Conservation (phyloP, 2,329 filamentous ascomycete genomes). For the Claviceps arundinis region DNA sequence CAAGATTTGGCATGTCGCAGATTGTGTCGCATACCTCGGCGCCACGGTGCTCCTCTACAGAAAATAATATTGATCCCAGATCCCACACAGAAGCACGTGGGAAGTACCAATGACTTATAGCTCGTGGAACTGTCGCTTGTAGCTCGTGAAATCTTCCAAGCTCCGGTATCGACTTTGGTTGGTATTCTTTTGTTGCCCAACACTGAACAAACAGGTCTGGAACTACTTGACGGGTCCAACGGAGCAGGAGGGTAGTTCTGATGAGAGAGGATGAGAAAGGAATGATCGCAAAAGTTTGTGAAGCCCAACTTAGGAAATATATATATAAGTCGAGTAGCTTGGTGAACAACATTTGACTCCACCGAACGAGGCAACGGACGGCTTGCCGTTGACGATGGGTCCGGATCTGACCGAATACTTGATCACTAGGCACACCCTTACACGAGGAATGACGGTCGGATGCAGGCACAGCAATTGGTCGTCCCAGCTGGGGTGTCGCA, state of each 20-base stretch:
- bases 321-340: background rate
- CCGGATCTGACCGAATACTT: background rate
- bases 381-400: background rate
- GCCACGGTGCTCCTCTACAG: constrained; percentile 8
- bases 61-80: background rate
- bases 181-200: background rate
- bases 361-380: background rate
- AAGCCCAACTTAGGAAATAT: background rate
- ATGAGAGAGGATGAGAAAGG: background rate
- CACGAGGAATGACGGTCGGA: constrained; percentile 3
- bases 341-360: background rate
- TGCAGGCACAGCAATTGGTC: background rate
- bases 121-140: background rate
- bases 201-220: background rate
- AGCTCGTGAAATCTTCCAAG: constrained; percentile 1
- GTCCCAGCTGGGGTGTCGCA: background rate
- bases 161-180: constrained; percentile 1
- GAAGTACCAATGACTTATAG: constrained; percentile 4
- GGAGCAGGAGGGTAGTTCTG: background rate
- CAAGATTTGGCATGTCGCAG: background rate
- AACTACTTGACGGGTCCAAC: background rate
- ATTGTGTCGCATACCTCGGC: constrained; percentile 6
- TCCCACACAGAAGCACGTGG: background rate
- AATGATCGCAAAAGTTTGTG: background rate
- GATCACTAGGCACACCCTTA: background rate